phyloP scores from a whole-genome alignment of 2,329 filamentous ascomycete species.

The Penicillium paneum region DNA sequence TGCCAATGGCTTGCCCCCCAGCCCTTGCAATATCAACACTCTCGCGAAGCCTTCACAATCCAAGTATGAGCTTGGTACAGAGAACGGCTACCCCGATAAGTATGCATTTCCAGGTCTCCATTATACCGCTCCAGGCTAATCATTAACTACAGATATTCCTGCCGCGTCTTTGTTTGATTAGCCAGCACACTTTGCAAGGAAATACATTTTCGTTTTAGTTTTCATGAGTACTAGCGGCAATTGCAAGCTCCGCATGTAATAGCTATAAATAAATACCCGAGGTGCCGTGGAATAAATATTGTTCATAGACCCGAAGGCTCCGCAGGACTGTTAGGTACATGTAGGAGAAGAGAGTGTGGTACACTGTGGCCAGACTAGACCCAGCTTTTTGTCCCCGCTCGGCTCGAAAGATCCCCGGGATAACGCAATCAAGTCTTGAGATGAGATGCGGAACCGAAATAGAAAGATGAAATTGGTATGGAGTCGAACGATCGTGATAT shows the following conservation, averaged over 20 bases:
- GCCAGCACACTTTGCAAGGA: slow-evolving; percentile 4
- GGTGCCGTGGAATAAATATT: too few relatives aligned
- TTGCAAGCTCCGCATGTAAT: not conserved
- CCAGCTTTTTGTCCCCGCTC: not conserved
- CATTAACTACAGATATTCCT: slow-evolving; percentile 40
- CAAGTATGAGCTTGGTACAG: slow-evolving; percentile 62
- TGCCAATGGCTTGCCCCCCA: slow-evolving; percentile 77
- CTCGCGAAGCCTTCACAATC: slow-evolving; percentile 30
- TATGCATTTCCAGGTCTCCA: slow-evolving; percentile 48
- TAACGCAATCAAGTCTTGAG: not conserved
- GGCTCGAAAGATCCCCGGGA: not conserved
- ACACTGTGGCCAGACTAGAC: not conserved
- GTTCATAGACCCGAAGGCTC: not conserved
- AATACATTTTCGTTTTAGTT: not conserved
- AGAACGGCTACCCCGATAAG: slow-evolving; percentile 69
- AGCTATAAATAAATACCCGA: not conserved
- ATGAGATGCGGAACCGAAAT: not conserved
- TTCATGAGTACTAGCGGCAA: not conserved
- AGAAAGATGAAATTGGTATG: not conserved
- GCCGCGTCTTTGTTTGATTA: slow-evolving; percentile 45
- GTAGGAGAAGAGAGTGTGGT: not conserved
- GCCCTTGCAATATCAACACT: slow-evolving; percentile 67
- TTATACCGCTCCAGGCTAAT: slow-evolving; percentile 22
- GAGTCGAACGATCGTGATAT: too few relatives aligned
- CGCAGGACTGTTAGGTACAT: not conserved